Percentiles rank a stretch among this genome's conserved stretches.
These are phyloP conservation scores for Taiozyma sp. DNA, from an alignment of 1,139 yeast species.

Conservation along the genomic window DNA sequence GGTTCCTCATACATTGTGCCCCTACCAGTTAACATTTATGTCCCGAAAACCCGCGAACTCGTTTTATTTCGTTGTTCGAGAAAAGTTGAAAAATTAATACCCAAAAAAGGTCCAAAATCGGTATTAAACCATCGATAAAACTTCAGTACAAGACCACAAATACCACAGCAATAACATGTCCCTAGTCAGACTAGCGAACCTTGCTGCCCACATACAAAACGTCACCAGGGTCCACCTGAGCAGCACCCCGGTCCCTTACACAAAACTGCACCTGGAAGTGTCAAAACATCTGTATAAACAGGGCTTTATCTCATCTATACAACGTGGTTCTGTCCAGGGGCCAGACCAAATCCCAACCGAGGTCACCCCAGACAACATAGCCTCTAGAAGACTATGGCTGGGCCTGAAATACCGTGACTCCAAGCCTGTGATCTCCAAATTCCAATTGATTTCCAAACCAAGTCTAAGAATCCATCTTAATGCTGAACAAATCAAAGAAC, in stretches of 20 bases:
- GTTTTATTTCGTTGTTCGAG: too few species aligned
- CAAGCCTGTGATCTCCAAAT: slow-evolving; percentile 66
- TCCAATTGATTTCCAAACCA: slow-evolving; percentile 79
- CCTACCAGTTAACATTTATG: not conserved
- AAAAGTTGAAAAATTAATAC: not conserved
- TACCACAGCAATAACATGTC: slow-evolving; percentile 46
- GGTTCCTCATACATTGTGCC: not conserved
- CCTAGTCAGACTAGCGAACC: slow-evolving; percentile 73
- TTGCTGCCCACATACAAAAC: slow-evolving; percentile 87
- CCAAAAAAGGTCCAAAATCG: not conserved
- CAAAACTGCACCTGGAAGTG: slow-evolving; percentile 75
- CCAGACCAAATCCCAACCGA: slow-evolving; percentile 76
- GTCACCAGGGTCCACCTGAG: slow-evolving; percentile 72
- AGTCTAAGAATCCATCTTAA: slow-evolving; percentile 66
- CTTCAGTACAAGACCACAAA: too few species aligned
- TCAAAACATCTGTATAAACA: slow-evolving; percentile 83
- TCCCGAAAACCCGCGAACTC: too few species aligned
- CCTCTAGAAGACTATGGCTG: slow-evolving; percentile 87
- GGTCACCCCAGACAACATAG: slow-evolving; percentile 81
- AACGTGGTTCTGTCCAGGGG: slow-evolving; percentile 84
- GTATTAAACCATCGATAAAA: too few species aligned
- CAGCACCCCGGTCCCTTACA: slow-evolving; percentile 77
- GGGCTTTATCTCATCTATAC: slow-evolving; percentile 82
- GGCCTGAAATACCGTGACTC: slow-evolving; percentile 84
- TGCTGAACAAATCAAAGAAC: slow-evolving; percentile 57